Percentiles rank a stretch among this genome's conserved stretches.
Evolutionary conservation across 495 filamentous ascomycete genomes (phyloP).

Genomic region (Pyrenopolyporus hunteri): DNA sequence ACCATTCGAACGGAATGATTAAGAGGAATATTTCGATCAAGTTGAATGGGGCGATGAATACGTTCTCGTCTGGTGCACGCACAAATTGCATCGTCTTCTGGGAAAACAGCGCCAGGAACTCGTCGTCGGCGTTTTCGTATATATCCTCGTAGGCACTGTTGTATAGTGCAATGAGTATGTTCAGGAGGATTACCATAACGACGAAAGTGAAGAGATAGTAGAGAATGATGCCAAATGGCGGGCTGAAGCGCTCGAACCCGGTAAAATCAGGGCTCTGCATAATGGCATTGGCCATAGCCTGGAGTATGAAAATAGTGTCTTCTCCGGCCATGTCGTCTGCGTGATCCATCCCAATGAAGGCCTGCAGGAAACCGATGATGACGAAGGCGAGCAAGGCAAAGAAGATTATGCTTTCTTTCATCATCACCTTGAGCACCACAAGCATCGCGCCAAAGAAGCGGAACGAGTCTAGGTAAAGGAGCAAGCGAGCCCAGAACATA

Average conservation of each 20-base stretch:
- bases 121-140: slow-evolving; percentile 90
- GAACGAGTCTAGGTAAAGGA: slow-evolving; percentile 91
- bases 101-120: slow-evolving; percentile 88
- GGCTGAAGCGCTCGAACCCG: slow-evolving; percentile 76
- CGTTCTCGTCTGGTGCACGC: slow-evolving; percentile 95
- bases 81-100: slow-evolving; percentile 96
- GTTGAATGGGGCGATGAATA: slow-evolving; percentile 96
- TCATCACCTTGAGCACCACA: slow-evolving; percentile 97
- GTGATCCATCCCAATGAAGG: slow-evolving; percentile 91
- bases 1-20: slow-evolving; percentile 91
- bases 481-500: slow-evolving; percentile 94
- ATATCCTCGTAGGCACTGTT: slow-evolving; percentile 97
- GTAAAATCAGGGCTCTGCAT: slow-evolving; percentile 91
- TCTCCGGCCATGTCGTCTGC: slow-evolving; percentile 68
- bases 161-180: slow-evolving; percentile 95
- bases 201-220: slow-evolving; percentile 97
- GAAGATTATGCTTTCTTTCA: slow-evolving; percentile 98
- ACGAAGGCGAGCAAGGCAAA: slow-evolving; percentile 91
- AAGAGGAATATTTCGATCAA: slow-evolving; percentile 85
- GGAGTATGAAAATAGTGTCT: slow-evolving; percentile 73
- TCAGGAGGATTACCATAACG: slow-evolving; percentile 92
- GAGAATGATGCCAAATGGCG: slow-evolving; percentile 84
- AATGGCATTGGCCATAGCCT: slow-evolving; percentile 87
- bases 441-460: slow-evolving; percentile 98
- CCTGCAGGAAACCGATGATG: slow-evolving; percentile 88